These are phyloP conservation scores for Sugiyamaella boreocaroliniensis DNA, from an alignment of 805 yeast genomes.

Conservation along the genomic window DNA sequence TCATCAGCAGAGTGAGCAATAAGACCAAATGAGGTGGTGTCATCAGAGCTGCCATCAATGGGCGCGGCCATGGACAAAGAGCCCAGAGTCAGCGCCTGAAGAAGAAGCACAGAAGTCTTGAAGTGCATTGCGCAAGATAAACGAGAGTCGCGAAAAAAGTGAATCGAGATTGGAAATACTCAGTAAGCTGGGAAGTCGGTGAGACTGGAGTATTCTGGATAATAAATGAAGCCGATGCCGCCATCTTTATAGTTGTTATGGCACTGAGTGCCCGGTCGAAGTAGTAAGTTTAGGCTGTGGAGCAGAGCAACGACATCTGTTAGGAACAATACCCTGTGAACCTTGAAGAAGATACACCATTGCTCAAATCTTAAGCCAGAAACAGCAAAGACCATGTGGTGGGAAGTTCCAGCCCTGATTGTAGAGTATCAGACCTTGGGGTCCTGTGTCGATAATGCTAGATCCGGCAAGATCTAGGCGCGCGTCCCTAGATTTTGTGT, in stretches of 20 bases:
- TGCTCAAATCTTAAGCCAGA: too few relatives aligned
- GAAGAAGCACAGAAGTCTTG: constrained; percentile 7
- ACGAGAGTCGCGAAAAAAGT: neutral
- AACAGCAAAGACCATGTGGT: too few relatives aligned
- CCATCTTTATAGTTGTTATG: neutral
- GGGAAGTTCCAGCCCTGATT: too few relatives aligned
- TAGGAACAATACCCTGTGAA: too few relatives aligned
- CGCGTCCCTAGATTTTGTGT: too few relatives aligned
- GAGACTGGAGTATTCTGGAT: neutral
- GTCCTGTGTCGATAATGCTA: too few relatives aligned
- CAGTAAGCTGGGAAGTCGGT: neutral
- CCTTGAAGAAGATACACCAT: too few relatives aligned
- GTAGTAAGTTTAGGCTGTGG: too few relatives aligned
- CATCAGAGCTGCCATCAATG: neutral
- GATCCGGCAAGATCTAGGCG: too few relatives aligned
- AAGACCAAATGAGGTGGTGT: constrained; percentile 2
- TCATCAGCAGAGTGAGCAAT: constrained; percentile 1
- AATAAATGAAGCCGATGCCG: neutral
- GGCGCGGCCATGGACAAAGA: constrained; percentile 8
- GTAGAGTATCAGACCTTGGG: too few relatives aligned
- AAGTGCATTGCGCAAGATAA: constrained; percentile 7
- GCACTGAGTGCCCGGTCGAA: neutral
- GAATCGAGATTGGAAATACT: neutral
- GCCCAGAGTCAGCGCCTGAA: constrained; percentile 10
- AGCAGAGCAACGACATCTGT: neutral